Evolutionary conservation across 768 basidiomycete species (phyloP).

Genomic region (Lentinula boryana): DNA sequence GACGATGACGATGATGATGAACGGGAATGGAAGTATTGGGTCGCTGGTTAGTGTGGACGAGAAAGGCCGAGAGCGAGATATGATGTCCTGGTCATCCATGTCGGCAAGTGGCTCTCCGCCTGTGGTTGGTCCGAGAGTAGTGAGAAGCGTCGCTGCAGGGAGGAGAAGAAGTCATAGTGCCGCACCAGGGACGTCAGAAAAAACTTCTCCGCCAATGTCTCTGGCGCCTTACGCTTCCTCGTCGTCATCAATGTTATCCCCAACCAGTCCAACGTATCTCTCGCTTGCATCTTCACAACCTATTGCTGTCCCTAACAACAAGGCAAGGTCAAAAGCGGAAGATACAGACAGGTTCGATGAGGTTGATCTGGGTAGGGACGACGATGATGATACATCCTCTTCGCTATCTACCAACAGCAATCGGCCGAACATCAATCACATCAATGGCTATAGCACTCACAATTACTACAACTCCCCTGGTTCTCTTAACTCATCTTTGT

Average conservation of each 20-base stretch:
- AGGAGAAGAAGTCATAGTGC: conserved; percentile 33
- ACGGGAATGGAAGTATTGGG: conserved; percentile 41
- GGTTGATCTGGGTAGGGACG: neutral
- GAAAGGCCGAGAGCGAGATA: conserved; percentile 14
- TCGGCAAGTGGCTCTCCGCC: conserved; percentile 13
- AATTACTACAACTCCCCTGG: neutral
- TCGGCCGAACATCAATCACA: neutral
- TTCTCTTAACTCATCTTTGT: neutral
- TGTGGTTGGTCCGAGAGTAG: conserved; percentile 41
- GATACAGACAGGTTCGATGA: conserved; percentile 1
- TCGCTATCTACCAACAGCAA: conserved; percentile 1
- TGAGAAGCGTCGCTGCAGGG: conserved; percentile 49
- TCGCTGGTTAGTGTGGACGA: conserved; percentile 33
- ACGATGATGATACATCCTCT: neutral
- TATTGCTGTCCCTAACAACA: conserved; percentile 3
- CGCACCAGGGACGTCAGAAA: conserved; percentile 17
- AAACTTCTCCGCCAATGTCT: neutral
- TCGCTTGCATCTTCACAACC: conserved; percentile 3
- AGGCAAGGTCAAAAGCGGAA: neutral
- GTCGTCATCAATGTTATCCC: conserved; percentile 1
- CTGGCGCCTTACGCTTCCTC: neutral
- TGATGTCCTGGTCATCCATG: conserved; percentile 9
- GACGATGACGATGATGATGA: conserved; percentile 32
- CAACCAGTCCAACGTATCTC: neutral
- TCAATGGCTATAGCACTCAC: neutral